Evolutionary conservation across 225 moss, liverwort and hornwort genomes (phyloP).

Genomic region (Polytrichum commune): DNA sequence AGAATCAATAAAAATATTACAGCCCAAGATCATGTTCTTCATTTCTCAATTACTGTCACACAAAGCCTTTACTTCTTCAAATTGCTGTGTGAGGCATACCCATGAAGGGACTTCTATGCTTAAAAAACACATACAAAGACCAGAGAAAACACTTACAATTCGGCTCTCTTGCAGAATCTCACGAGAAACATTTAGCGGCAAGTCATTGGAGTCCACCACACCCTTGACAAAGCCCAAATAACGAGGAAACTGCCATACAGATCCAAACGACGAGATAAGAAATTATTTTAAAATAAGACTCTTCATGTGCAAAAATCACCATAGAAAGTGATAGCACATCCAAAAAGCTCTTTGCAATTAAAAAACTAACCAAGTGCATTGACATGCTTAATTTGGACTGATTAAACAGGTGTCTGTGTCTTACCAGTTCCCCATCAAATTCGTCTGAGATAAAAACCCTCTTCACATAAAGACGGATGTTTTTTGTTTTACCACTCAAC

Average conservation of each 20-base stretch:
- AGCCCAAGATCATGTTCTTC: no score
- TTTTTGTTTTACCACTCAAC: slow-evolving; percentile 76
- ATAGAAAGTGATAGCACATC: no score
- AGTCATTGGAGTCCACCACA: slow-evolving; percentile 93
- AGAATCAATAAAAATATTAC: no score
- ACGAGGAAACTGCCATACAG: slow-evolving; percentile 75
- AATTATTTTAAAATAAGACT: no score
- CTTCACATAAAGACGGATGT: slow-evolving; percentile 93
- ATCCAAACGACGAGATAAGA: background rate
- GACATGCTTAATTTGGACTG: no score
- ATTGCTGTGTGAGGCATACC: no score
- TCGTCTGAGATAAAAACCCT: slow-evolving; percentile 97
- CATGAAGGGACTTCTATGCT: no score
- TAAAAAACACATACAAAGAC: background rate
- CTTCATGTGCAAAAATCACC: no score
- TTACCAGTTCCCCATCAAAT: slow-evolving; percentile 95
- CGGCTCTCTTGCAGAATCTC: slow-evolving; percentile 97
- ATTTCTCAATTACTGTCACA: no score
- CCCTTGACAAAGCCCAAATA: slow-evolving; percentile 94
- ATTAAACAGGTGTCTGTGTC: background rate
- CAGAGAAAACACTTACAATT: slow-evolving; percentile 65
- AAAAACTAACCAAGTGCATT: no score
- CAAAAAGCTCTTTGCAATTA: no score
- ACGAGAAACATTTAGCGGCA: slow-evolving; percentile 90
- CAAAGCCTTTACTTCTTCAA: no score